A percentile compares a stretch with the other conserved stretches of the same genome.
Evolutionary conservation across 352 stramenopile genomes (phyloP).

Genomic region (Phytophthora hybrid): DNA sequence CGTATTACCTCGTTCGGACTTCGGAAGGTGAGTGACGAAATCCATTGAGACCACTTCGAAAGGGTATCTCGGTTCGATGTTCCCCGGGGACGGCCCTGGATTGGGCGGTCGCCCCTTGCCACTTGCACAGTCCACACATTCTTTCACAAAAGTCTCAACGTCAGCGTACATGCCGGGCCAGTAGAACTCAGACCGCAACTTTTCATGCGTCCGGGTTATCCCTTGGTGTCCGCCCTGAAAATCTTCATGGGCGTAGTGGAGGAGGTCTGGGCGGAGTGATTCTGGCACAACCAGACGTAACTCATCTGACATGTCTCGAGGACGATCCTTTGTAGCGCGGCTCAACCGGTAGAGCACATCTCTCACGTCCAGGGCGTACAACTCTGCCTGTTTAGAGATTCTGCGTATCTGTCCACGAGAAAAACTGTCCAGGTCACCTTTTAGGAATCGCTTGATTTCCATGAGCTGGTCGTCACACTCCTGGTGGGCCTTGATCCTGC

Average conservation of each 20-base stretch:
- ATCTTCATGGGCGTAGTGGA: neutral
- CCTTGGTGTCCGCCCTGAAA: neutral
- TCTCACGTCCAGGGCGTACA: neutral
- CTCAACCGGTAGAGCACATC: neutral
- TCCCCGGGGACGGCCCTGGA: constrained; percentile 9
- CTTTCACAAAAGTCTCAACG: neutral
- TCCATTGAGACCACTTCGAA: constrained; percentile 27
- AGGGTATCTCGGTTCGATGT: neutral
- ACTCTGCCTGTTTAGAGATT: neutral
- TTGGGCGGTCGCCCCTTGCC: neutral
- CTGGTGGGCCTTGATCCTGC: too few species aligned
- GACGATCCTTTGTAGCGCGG: neutral
- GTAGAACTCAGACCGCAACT: neutral
- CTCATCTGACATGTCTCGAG: neutral
- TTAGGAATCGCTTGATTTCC: constrained; percentile 5
- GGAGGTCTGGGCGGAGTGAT: neutral
- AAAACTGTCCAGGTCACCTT: neutral
- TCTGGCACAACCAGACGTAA: neutral
- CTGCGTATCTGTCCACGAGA: too few species aligned
- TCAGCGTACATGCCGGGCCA: neutral
- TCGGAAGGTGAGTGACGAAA: constrained; percentile 15
- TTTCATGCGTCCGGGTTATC: neutral
- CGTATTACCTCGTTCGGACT: neutral
- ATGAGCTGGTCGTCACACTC: too few species aligned
- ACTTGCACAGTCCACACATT: neutral